Base-by-base conservation (phyloP, 495 filamentous ascomycete genomes). In the Lophium mytilinum region DNA sequence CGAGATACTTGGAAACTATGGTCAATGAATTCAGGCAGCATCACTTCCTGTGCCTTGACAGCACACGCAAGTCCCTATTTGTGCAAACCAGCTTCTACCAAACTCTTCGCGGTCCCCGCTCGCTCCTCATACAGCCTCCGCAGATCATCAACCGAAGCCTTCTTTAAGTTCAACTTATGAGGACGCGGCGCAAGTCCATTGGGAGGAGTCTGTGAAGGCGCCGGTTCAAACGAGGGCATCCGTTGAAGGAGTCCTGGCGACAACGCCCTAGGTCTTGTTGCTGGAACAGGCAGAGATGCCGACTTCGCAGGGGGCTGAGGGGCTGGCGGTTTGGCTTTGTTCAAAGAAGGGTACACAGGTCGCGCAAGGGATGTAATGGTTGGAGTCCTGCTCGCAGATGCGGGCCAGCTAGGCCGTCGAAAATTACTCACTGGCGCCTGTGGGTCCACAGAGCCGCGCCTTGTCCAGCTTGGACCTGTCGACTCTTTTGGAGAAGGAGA, bases 61-160 rank as follows among this genome's bases (percentile, higher is more conserved):
- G 6, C 24, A 50, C 40, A 14, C 10, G 36, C 42, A 17, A 50
- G 18, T 49, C 45, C 36, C 33, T 24, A 48, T 48, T 52, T 63
- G 10, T 39, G 36, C 46, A 30, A 33, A 15, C 40, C 50, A 5
- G 56, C 52, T 50, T 65, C 62, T 7, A 65, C 64, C 55, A 70
- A 51, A 14, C 47, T 58, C 52, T 60, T 60, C 40, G 64, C 67
- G 4, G 70, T 66, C 33, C 67, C 68, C 3, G 64, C 64, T 35
- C 72, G 46, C 62, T 74, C 72, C 61, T 74, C 72, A 50, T 74
- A 74, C 47, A 74, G 53, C 61, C 69, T 53, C 35, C 71, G 55
- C 46, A 74, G 51, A 58, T 73, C 67, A 43, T 72, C 72, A 9
- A 74, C 72, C 17, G 62, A 64, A 14, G 53, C 48, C 53, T 71